phyloP scores from a whole-genome alignment of 164 flowering plant species.

The Kalanchoe fedtschenkoi region DNA sequence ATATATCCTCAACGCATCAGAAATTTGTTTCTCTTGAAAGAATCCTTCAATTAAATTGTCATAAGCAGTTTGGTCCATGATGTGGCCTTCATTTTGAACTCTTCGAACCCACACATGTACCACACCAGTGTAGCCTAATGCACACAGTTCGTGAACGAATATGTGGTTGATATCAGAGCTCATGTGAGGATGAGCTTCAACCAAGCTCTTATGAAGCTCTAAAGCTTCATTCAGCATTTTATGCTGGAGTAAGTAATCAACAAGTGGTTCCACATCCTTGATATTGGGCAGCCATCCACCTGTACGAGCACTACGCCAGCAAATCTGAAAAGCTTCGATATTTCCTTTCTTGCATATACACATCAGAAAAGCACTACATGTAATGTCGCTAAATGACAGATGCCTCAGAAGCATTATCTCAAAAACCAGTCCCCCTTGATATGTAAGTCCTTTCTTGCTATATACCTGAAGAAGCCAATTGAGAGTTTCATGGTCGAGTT shows the following conservation, averaged over 20 bases:
- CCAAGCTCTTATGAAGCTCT: slow-evolving; percentile 38
- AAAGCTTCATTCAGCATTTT: slow-evolving; percentile 42
- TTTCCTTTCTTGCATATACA: slow-evolving; percentile 37
- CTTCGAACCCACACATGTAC: slow-evolving; percentile 36
- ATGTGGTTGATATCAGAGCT: slow-evolving; percentile 18
- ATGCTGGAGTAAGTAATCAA: slow-evolving; percentile 29
- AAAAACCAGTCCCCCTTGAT: slow-evolving; percentile 25
- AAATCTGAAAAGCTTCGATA: slow-evolving; percentile 19
- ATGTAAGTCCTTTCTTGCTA: slow-evolving; percentile 30
- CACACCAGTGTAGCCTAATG: slow-evolving; percentile 29
- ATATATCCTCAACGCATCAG: slow-evolving; percentile 34
- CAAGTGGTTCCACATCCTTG: slow-evolving; percentile 29
- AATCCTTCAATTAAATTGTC: slow-evolving; percentile 44
- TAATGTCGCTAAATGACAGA: slow-evolving; percentile 21
- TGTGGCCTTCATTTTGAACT: slow-evolving; percentile 22
- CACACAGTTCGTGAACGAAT: slow-evolving; percentile 43
- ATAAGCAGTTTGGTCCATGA: slow-evolving; percentile 25
- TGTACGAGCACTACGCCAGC: slow-evolving; percentile 36
- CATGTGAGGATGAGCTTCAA: slow-evolving; percentile 16
- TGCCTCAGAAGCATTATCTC: slow-evolving; percentile 37
- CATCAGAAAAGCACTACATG: slow-evolving; percentile 34
- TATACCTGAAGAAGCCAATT: slow-evolving; percentile 46
- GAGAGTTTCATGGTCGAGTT: slow-evolving; percentile 44
- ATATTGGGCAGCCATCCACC: slow-evolving; percentile 46
- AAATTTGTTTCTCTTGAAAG: slow-evolving; percentile 33